Evolutionary conservation across 1,139 yeast genomes (phyloP), one percentile per base, ranked within the genome.

Genomic region (Yamadazyma atmosphaerica): DNA sequence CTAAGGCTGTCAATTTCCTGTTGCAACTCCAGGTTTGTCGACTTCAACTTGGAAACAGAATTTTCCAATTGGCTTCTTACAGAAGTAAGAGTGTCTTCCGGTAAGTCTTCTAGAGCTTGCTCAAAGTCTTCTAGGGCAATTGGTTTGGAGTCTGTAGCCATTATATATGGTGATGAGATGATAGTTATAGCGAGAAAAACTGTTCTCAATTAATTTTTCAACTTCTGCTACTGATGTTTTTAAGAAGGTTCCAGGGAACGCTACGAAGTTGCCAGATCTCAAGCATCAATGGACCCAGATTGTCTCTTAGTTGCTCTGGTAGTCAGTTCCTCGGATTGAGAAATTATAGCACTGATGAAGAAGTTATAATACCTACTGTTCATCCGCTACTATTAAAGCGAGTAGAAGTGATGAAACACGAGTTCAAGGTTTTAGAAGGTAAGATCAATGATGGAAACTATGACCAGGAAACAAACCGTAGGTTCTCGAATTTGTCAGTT

Each of bases 361-460:
- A 38, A 6, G 11, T 4, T 4, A 6, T 28, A 4, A 45, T 54
- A 2, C 62, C 63, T 4, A 37, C 36, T 16, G 58, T 83, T 11
- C 86, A 81, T 48, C 88, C 90, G 0, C 62, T 81, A 4, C 63
- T 87, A n/a, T 47, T 81, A 30, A 63, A 78, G 50, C 70, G 87
- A 52, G 94, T 94, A 0, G 72, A 74, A 33, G 47, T 60, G 5
- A 65, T 86, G 56, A 57, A 65, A 14, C 42, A 51, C 2, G 90
- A 87, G 51, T 72, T 79, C 41, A 50, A 56, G 8, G 56, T 51
- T 1, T 60, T 87, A 1, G 81, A 81, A 37, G 51, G 61, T 7
- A 63, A 69, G 40, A 64, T 84, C 43, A 51, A 65, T n/a, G 58
- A 76, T 9, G 69, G 71, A 0, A 57, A 58, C 12, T 85, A 82